A percentile compares a stretch with the other conserved stretches of the same genome.
phyloP scores from a whole-genome alignment of 345 rosid species.

The Lumnitzera littorea region DNA sequence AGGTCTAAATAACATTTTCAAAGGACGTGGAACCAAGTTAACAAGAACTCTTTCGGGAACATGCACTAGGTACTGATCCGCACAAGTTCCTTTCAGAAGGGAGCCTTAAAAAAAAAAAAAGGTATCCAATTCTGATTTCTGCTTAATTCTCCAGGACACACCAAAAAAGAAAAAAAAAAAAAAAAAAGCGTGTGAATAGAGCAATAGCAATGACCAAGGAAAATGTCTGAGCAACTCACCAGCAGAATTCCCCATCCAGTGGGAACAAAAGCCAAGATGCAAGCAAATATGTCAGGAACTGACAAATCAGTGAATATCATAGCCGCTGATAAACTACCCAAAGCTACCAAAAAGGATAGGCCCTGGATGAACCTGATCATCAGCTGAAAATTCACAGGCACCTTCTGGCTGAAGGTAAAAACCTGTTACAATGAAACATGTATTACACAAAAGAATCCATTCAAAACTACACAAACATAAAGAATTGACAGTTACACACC shows the following conservation, averaged over 20 bases:
- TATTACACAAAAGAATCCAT: too few relatives aligned
- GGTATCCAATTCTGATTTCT: too few relatives aligned
- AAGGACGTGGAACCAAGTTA: too few relatives aligned
- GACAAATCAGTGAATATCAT: conserved; percentile 35
- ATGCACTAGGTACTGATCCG: too few relatives aligned
- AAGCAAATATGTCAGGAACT: conserved; percentile 67
- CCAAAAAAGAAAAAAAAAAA: too few relatives aligned
- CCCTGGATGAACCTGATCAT: conserved; percentile 86
- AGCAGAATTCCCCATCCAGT: conserved; percentile 95
- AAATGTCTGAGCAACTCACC: conserved; percentile 36
- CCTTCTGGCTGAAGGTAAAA: conserved; percentile 95
- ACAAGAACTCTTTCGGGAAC: too few relatives aligned
- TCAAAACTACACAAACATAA: neutral
- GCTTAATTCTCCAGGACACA: too few relatives aligned
- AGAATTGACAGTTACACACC: conserved; percentile 25
- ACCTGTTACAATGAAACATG: conserved; percentile 39
- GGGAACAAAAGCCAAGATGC: conserved; percentile 75
- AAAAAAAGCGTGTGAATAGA: too few relatives aligned
- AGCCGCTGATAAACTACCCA: conserved; percentile 69
- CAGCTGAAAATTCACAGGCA: conserved; percentile 91
- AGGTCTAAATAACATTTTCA: too few relatives aligned
- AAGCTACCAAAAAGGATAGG: conserved; percentile 53
- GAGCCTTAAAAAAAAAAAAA: too few relatives aligned
- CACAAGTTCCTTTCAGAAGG: too few relatives aligned
- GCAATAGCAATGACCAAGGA: neutral